phyloP scores from a whole-genome alignment of 2,329 filamentous ascomycete genomes.

The Claviceps sorghi region DNA sequence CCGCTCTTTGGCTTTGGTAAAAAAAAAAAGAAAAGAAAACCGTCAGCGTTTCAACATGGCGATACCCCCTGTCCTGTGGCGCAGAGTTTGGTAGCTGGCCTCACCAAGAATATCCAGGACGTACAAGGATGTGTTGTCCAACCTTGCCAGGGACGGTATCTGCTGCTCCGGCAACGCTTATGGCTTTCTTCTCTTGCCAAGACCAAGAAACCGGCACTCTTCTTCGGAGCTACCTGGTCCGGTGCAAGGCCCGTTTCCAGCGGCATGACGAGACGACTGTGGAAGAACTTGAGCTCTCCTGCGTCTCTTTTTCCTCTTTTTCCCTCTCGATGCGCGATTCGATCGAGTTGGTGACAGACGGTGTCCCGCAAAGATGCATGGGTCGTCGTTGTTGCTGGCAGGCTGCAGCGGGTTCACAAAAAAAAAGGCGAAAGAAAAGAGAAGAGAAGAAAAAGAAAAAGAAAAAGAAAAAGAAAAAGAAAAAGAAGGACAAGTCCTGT shows the following conservation, averaged over 20 bases:
- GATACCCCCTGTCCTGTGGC: neutral
- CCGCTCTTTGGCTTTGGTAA: neutral
- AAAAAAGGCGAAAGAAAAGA: too few species aligned
- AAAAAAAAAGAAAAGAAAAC: neutral
- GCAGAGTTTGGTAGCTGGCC: neutral
- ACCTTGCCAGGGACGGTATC: too few species aligned
- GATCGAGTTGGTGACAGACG: neutral
- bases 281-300: neutral
- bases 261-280: too few species aligned
- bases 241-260: too few species aligned
- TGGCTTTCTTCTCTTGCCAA: too few species aligned
- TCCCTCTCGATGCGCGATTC: neutral
- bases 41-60: neutral
- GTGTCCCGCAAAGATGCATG: neutral
- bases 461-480: too few species aligned
- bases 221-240: too few species aligned
- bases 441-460: too few species aligned
- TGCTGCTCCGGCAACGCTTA: too few species aligned
- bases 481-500: neutral
- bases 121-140: neutral
- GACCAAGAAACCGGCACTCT: too few species aligned
- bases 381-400: neutral
- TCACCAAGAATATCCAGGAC: neutral
- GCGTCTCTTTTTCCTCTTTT: neutral
- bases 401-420: neutral